Percentiles rank a stretch among this genome's conserved stretches.
phyloP scores from a whole-genome alignment of 306 rosid species.

The Prunus armeniaca region DNA sequence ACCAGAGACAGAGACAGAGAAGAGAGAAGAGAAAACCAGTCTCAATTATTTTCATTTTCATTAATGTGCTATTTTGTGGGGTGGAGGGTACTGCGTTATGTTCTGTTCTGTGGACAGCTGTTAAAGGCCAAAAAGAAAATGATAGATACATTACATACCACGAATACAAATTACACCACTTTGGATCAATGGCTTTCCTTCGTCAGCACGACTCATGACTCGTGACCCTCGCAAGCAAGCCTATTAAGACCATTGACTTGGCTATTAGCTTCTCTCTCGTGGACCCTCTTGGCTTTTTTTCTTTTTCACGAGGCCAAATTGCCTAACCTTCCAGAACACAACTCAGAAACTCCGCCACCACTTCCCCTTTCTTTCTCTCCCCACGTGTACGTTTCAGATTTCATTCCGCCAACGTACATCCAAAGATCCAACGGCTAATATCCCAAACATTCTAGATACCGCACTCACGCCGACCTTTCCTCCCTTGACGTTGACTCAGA shows the following conservation, averaged over 20 bases:
- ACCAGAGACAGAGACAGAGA: too few species aligned
- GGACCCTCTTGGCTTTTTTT: background rate
- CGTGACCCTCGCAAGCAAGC: background rate
- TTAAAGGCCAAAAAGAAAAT: background rate
- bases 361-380: background rate
- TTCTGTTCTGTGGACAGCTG: background rate
- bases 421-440: background rate
- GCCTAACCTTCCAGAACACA: conserved; percentile 8
- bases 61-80: too few species aligned
- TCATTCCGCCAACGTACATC: too few species aligned
- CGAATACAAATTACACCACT: background rate
- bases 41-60: background rate
- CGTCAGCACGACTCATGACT: background rate
- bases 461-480: conserved; percentile 1
- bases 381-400: conserved; percentile 13
- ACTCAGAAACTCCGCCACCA: conserved; percentile 15
- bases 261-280: background rate
- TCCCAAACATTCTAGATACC: background rate
- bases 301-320: conserved; percentile 2
- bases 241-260: background rate
- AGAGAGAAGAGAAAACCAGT: background rate
- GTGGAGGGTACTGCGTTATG: too few species aligned
- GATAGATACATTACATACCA: background rate
- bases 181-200: background rate
- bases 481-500: conserved; percentile 6